Evolutionary conservation across 2,329 filamentous ascomycete species (phyloP).

Genomic region (Claviceps arundinis): DNA sequence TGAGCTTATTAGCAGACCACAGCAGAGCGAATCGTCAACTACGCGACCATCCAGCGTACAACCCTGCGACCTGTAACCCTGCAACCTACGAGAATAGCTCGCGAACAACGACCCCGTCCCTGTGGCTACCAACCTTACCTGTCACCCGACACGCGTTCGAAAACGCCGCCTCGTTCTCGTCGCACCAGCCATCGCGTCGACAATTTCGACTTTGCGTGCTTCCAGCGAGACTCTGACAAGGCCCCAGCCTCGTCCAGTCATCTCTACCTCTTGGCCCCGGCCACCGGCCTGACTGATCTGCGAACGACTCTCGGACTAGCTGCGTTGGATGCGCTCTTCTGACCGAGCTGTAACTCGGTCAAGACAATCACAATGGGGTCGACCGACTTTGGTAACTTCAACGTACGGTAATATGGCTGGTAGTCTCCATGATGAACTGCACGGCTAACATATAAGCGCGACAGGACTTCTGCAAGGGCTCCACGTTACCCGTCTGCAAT

Average conservation of each 20-base stretch:
- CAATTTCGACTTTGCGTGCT: neutral
- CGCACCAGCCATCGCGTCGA: neutral
- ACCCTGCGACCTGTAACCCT: neutral
- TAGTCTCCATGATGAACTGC: neutral
- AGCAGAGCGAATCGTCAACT: neutral
- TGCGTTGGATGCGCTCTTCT: constrained; percentile 1
- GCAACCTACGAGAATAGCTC: too few species aligned
- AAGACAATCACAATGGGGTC: constrained; percentile 37
- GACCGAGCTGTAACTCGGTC: constrained; percentile 8
- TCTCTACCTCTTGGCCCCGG: neutral
- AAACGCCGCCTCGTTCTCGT: neutral
- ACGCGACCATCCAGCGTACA: neutral
- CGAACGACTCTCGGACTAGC: neutral
- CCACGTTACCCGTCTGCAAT: constrained; percentile 74
- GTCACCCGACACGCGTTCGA: neutral
- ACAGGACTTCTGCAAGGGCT: constrained; percentile 73
- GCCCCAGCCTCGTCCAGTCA: neutral
- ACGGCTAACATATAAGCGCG: constrained; percentile 13
- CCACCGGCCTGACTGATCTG: neutral
- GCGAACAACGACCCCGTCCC: too few species aligned
- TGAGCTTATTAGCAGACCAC: neutral
- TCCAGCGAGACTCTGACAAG: neutral
- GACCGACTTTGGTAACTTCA: constrained; percentile 48
- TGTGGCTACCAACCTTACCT: neutral
- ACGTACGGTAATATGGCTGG: constrained; percentile 24